Evolutionary conservation across 2,329 filamentous ascomycete species (phyloP).

Genomic region (Hymenoscyphus repandus): DNA sequence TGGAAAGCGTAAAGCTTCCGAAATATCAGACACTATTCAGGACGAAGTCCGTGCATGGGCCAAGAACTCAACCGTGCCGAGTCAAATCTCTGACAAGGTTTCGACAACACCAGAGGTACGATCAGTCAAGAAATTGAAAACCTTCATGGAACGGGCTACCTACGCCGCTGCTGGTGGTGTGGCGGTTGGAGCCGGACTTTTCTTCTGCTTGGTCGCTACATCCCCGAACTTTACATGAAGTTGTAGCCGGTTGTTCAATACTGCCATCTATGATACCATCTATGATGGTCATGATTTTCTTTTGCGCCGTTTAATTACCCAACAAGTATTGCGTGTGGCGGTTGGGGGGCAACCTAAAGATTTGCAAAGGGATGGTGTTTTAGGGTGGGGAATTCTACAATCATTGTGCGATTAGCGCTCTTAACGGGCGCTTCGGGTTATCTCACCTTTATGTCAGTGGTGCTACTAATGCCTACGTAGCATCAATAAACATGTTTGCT

Average conservation of each 20-base stretch:
- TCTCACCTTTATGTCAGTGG: too few relatives aligned
- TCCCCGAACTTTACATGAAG: constrained; percentile 31
- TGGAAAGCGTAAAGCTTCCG: constrained; percentile 28
- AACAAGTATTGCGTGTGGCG: constrained; percentile 5
- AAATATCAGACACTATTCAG: constrained; percentile 27
- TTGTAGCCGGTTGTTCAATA: neutral
- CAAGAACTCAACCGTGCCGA: constrained; percentile 1
- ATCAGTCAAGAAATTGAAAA: constrained; percentile 28
- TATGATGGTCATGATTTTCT: neutral
- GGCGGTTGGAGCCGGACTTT: constrained; percentile 32
- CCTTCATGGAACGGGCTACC: constrained; percentile 23
- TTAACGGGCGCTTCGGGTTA: too few relatives aligned
- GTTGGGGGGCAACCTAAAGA: neutral
- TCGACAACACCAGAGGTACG: constrained; percentile 12
- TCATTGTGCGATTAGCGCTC: too few relatives aligned
- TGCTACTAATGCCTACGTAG: too few relatives aligned
- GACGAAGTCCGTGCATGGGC: constrained; percentile 25
- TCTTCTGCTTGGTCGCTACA: constrained; percentile 34
- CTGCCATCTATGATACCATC: neutral
- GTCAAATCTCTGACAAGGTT: neutral
- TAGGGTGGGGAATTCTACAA: too few relatives aligned
- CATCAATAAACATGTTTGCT: too few relatives aligned
- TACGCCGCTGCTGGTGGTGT: constrained; percentile 34
- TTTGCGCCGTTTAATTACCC: constrained; percentile 3
- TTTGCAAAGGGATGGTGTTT: too few relatives aligned